Conservation (phyloP, 2,329 filamentous ascomycete species). For the Monilinia laxa region DNA sequence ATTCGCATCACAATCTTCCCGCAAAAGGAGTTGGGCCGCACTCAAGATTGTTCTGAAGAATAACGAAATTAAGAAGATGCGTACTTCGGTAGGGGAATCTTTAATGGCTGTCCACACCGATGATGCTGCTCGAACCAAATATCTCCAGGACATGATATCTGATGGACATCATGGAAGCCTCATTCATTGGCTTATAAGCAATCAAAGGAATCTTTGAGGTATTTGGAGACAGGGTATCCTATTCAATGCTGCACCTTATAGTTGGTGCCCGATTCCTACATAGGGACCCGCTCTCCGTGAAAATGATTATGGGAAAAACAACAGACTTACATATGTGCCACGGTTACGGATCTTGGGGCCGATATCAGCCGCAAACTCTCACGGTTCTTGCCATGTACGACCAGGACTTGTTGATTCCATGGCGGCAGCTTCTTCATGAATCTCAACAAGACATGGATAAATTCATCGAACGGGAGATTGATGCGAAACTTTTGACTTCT, state of each 20-base stretch:
- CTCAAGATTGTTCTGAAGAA: neutral
- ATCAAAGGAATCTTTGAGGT: neutral
- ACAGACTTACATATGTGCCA: neutral
- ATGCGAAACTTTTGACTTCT: neutral
- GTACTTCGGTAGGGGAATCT: neutral
- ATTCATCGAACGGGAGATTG: conserved; percentile 11
- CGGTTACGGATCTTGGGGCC: neutral
- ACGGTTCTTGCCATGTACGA: conserved; percentile 16
- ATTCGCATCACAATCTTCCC: neutral
- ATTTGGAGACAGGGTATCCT: neutral
- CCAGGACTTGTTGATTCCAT: neutral
- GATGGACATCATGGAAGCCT: neutral
- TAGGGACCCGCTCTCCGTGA: neutral
- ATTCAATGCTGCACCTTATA: neutral
- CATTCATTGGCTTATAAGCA: conserved; percentile 9
- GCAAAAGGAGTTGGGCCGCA: conserved; percentile 4
- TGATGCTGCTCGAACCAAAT: neutral
- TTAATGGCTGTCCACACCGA: neutral
- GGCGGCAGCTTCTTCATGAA: conserved; percentile 4
- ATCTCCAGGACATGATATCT: neutral
- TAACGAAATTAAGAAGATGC: conserved; percentile 6
- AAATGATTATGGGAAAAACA: conserved; percentile 9
- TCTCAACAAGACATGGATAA: neutral
- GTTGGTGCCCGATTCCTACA: neutral
- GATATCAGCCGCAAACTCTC: neutral